These are phyloP conservation scores for Phaeotremella fagi DNA, from an alignment of 768 basidiomycete species.

Conservation along the genomic window DNA sequence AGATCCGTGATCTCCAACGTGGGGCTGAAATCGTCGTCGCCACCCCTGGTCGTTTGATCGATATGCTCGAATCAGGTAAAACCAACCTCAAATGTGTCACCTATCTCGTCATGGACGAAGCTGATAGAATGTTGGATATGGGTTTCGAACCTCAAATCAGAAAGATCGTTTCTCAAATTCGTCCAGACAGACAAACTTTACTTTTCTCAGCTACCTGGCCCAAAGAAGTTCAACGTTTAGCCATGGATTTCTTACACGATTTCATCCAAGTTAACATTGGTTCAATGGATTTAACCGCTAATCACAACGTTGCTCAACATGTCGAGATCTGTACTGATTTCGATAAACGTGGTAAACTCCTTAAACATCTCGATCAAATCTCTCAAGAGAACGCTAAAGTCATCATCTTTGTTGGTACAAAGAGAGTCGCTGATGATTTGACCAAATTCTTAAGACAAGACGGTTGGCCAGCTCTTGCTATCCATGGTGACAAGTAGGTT, in stretches of 20 bases:
- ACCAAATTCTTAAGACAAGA: slow-evolving; percentile 91
- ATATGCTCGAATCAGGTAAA: slow-evolving; percentile 95
- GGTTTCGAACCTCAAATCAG: slow-evolving; percentile 99
- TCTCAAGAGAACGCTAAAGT: slow-evolving; percentile 97
- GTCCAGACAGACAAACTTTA: slow-evolving; percentile 95
- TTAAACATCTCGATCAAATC: slow-evolving; percentile 96
- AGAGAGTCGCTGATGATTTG: slow-evolving; percentile 95
- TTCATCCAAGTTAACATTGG: slow-evolving; percentile 99
- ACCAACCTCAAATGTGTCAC: slow-evolving; percentile 94
- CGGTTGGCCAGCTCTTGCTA: slow-evolving; percentile 99
- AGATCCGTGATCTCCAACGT: slow-evolving; percentile 94
- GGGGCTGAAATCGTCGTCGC: slow-evolving; percentile 98
- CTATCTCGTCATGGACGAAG: slow-evolving; percentile 98
- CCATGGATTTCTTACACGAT: slow-evolving; percentile 93
- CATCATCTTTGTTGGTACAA: slow-evolving; percentile 95
- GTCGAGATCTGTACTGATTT: slow-evolving; percentile 96
- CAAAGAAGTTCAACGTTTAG: slow-evolving; percentile 97
- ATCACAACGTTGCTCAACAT: slow-evolving; percentile 94
- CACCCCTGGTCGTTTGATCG: slow-evolving; percentile 98
- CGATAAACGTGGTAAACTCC: slow-evolving; percentile 91
- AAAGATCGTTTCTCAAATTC: slow-evolving; percentile 94
- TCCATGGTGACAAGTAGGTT: slow-evolving; percentile 89
- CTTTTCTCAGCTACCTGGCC: slow-evolving; percentile 99
- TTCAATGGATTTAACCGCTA: slow-evolving; percentile 95
- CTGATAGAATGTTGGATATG: slow-evolving; percentile 99